Conservation (phyloP, 2,329 filamentous ascomycete species). For the Penicillium sp. region DNA sequence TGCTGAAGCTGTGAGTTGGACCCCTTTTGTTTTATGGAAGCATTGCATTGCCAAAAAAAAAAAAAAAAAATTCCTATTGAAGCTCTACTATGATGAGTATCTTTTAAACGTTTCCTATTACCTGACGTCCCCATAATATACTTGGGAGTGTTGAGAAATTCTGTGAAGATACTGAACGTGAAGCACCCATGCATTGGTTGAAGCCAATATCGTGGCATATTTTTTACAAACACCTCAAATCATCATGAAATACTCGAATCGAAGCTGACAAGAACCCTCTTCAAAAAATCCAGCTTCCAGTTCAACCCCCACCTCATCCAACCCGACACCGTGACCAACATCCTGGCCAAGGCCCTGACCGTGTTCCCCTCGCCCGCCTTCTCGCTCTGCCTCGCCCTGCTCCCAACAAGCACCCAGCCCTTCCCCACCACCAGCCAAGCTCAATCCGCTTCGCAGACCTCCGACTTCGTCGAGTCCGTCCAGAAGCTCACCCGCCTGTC, state of each 20-base stretch:
- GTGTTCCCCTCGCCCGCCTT: constrained; percentile 97
- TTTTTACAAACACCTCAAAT: neutral
- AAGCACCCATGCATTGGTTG: constrained; percentile 16
- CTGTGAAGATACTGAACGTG: constrained; percentile 66
- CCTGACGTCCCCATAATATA: constrained; percentile 61
- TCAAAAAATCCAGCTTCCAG: constrained; percentile 71
- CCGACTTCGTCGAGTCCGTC: constrained; percentile 76
- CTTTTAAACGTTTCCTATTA: constrained; percentile 95
- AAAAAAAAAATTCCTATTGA: neutral
- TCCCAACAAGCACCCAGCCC: constrained; percentile 75
- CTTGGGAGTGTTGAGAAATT: constrained; percentile 62
- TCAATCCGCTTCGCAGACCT: constrained; percentile 37
- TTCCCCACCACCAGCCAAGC: constrained; percentile 53
- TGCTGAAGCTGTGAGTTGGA: constrained; percentile 82
- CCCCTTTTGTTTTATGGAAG: constrained; percentile 9
- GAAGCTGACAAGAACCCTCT: constrained; percentile 9
- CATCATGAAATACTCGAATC: neutral
- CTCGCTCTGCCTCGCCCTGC: constrained; percentile 87
- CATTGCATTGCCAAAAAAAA: neutral
- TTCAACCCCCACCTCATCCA: constrained; percentile 98
- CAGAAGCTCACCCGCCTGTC: constrained; percentile 81
- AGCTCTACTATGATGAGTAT: constrained; percentile 65
- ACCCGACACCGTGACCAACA: constrained; percentile 96
- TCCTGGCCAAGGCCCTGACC: constrained; percentile 95
- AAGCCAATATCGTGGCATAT: constrained; percentile 7